Evolutionary conservation across 1,139 yeast species (phyloP), one percentile per base, ranked within the genome.

Genomic region (Pichia sp.): DNA sequence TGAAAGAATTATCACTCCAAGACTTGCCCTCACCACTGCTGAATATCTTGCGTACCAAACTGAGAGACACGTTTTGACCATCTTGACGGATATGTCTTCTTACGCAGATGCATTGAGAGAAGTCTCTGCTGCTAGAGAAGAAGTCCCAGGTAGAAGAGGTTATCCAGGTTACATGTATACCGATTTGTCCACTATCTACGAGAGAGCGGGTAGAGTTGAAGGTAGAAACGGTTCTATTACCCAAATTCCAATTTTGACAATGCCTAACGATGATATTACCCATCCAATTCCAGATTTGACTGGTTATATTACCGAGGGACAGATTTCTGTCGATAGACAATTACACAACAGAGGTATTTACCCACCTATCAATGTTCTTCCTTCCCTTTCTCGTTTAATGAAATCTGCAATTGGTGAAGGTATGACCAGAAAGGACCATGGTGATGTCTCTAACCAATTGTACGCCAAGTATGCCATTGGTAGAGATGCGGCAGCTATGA

Each of bases 141-240:
- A 91, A 69, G 99, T 91, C 33, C 99, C 99, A 58, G 99, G 99
- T 73, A 87, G 99, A 77, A 87, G 99, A 79, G 99, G 99, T 72
- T 91, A 91, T 67, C 99, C 99, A 47, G 99, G 99, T 83, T 91
- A 91, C 66, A 91, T 91, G 99, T 91, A 91, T 69, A 91, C 99
- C 35, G 98, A 91, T 80, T 85, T 91, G 72, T 84, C 97, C 38
- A 91, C 97, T 43, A 87, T 91, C 58, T 91, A 91, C 64, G 99
- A 91, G 70, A 84, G 99, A 70, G 99, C 99, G 30, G 99, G 99
- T 62, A 83, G 99, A 72, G 98, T 91, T 48, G 98, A 93, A 68
- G 99, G 99, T 49, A 83, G 98, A 69, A 91, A 93, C 59, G 99
- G 99, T 60, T 91, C 98, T 37, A 91, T 91, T 59, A 91, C 99